Conservation (phyloP, 2,329 filamentous ascomycete genomes). For the Aspergillus felis region DNA sequence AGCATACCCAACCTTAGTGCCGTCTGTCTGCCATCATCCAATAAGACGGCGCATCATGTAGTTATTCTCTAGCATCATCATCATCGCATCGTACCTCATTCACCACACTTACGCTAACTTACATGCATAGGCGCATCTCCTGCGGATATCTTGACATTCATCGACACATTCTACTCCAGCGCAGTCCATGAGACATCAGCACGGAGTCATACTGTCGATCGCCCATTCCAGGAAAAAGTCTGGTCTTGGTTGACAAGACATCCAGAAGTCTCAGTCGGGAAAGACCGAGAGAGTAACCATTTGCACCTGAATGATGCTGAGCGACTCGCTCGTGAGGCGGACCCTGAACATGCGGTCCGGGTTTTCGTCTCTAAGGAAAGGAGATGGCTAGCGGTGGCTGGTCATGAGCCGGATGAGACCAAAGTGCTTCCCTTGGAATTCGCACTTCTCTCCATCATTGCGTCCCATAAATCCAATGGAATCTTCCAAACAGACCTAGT, state of each 20-base stretch:
- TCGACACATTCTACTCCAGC: slow-evolving; percentile 34
- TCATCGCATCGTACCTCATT: neutral
- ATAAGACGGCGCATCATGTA: neutral
- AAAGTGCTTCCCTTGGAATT: slow-evolving; percentile 55
- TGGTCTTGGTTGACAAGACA: slow-evolving; percentile 57
- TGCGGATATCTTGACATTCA: slow-evolving; percentile 31
- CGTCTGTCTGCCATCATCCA: neutral
- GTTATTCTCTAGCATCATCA: neutral
- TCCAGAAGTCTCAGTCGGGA: slow-evolving; percentile 52
- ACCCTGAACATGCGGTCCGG: slow-evolving; percentile 19
- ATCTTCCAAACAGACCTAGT: slow-evolving; percentile 57
- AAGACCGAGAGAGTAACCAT: slow-evolving; percentile 37
- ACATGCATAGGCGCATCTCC: slow-evolving; percentile 33
- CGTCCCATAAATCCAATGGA: slow-evolving; percentile 50
- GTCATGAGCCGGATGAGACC: slow-evolving; percentile 54
- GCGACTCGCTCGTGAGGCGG: slow-evolving; percentile 8
- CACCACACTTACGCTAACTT: slow-evolving; percentile 11
- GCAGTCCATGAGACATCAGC: slow-evolving; percentile 15
- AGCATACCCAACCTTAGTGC: neutral
- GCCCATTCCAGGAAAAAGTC: slow-evolving; percentile 49
- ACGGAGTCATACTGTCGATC: slow-evolving; percentile 40
- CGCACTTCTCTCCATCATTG: slow-evolving; percentile 55
- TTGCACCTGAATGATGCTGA: slow-evolving; percentile 41
- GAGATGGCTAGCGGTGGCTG: slow-evolving; percentile 58
- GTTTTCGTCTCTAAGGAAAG: slow-evolving; percentile 53